Evolutionary conservation across 495 filamentous ascomycete genomes (phyloP).

Genomic region (Recurvomyces mirabilis): DNA sequence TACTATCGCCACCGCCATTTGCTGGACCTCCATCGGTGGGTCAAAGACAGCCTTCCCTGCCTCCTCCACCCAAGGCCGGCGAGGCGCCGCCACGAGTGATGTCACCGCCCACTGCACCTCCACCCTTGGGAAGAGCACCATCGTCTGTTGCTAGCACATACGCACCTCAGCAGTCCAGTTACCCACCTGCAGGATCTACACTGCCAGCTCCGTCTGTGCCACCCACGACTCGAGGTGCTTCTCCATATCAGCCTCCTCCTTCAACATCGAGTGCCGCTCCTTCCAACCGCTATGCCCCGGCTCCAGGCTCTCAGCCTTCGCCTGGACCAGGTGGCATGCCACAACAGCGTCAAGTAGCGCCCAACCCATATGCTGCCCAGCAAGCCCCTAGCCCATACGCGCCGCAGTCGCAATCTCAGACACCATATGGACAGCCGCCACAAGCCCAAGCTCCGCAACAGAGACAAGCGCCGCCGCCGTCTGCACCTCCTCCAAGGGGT

Average conservation of each 20-base stretch:
- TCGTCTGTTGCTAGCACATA: slow-evolving; percentile 64
- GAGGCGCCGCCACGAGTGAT: slow-evolving; percentile 43
- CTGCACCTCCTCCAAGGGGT: slow-evolving; percentile 26
- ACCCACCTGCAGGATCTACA: slow-evolving; percentile 37
- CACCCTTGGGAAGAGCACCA: slow-evolving; percentile 40
- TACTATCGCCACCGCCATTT: slow-evolving; percentile 32
- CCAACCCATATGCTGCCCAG: slow-evolving; percentile 28
- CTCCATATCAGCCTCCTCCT: slow-evolving; percentile 81
- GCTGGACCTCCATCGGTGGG: slow-evolving; percentile 35
- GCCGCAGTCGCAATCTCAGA: slow-evolving; percentile 35
- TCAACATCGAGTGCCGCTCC: slow-evolving; percentile 48
- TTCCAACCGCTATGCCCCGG: slow-evolving; percentile 77
- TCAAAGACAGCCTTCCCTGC: slow-evolving; percentile 35
- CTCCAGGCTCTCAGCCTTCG: slow-evolving; percentile 38
- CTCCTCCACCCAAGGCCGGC: slow-evolving; percentile 47
- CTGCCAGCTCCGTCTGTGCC: slow-evolving; percentile 35
- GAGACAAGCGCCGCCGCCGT: slow-evolving; percentile 20
- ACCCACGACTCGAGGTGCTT: slow-evolving; percentile 61
- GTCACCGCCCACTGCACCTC: slow-evolving; percentile 38
- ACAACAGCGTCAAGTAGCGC: slow-evolving; percentile 27
- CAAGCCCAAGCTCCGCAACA: slow-evolving; percentile 6
- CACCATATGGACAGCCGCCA: slow-evolving; percentile 14
- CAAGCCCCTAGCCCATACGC: slow-evolving; percentile 42
- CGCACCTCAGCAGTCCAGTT: slow-evolving; percentile 48
- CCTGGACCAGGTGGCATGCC: slow-evolving; percentile 17